Evolutionary conservation across 1,284 basidiomycete species (phyloP).

Genomic region (Apiotrichum laibachii): DNA sequence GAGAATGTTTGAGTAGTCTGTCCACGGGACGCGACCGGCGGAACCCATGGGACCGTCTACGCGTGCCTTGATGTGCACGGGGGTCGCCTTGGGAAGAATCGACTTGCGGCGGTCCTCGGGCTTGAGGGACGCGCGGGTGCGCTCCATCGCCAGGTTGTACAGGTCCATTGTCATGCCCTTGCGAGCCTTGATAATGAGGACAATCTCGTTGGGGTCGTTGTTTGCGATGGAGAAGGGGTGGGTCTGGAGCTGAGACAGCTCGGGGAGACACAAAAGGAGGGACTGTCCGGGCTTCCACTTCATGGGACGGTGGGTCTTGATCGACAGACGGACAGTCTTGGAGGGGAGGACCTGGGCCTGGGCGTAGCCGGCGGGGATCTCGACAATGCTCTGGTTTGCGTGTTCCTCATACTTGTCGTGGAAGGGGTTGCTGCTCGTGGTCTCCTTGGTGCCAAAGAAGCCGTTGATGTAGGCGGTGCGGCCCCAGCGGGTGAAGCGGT

Average conservation of each 20-base stretch:
- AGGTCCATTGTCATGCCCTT: conserved; percentile 71
- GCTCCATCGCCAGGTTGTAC: conserved; percentile 58
- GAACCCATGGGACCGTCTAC: conserved; percentile 79
- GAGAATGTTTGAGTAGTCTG: conserved; percentile 62
- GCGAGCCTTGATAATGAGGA: conserved; percentile 72
- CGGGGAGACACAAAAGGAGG: conserved; percentile 68
- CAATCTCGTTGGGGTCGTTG: conserved; percentile 63
- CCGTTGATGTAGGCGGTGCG: conserved; percentile 68
- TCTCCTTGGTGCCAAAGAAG: conserved; percentile 34
- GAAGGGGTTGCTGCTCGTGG: conserved; percentile 1
- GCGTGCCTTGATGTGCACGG: conserved; percentile 59
- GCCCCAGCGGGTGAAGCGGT: conserved; percentile 61
- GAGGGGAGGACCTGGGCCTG: conserved; percentile 76
- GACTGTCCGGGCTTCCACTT: conserved; percentile 67
- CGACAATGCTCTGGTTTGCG: neutral
- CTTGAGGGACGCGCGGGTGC: conserved; percentile 32
- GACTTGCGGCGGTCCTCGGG: conserved; percentile 3
- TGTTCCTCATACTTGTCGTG: conserved; percentile 10
- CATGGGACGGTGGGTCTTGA: conserved; percentile 62
- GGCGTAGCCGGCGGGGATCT: conserved; percentile 57
- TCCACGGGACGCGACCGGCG: conserved; percentile 64
- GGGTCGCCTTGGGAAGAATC: conserved; percentile 20
- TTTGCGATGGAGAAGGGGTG: conserved; percentile 81
- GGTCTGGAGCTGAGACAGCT: conserved; percentile 64
- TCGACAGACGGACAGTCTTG: conserved; percentile 68